phyloP scores from a whole-genome alignment of 1,284 basidiomycete species.

The Microbotryum saponariae region DNA sequence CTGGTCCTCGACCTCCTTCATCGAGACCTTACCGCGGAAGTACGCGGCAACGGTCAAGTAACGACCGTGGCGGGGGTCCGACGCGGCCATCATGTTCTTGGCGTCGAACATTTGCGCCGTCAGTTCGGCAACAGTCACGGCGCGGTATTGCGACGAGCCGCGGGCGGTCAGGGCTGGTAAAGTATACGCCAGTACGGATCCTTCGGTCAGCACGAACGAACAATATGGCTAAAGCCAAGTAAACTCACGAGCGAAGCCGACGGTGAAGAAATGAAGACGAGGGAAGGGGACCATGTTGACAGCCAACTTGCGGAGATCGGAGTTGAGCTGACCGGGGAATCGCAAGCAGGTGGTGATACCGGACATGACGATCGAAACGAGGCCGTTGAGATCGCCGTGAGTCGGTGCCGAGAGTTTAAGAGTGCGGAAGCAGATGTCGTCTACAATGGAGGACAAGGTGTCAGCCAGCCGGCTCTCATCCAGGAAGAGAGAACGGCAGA shows the following conservation, averaged over 20 bases:
- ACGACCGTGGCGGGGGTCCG: constrained; percentile 84
- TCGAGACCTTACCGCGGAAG: constrained; percentile 38
- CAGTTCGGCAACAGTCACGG: constrained; percentile 40
- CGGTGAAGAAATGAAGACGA: constrained; percentile 71
- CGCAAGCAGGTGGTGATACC: constrained; percentile 84
- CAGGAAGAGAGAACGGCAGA: background rate
- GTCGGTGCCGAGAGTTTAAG: constrained; percentile 89
- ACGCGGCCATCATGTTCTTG: constrained; percentile 87
- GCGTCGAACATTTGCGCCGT: constrained; percentile 43
- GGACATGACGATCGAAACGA: constrained; percentile 96
- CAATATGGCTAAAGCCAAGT: background rate
- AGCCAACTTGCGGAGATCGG: constrained; percentile 85
- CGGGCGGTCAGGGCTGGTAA: constrained; percentile 36
- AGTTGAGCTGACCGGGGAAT: constrained; percentile 97
- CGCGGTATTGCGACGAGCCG: constrained; percentile 40
- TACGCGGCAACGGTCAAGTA: constrained; percentile 41
- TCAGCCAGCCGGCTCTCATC: background rate
- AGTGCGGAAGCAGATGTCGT: constrained; percentile 96
- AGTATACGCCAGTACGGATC: background rate
- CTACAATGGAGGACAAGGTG: background rate
- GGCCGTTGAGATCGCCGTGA: constrained; percentile 93
- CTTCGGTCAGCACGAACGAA: no score
- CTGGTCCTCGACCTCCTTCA: constrained; percentile 38
- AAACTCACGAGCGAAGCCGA: background rate
- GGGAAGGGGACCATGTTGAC: constrained; percentile 72